These are phyloP conservation scores for Haematococcus lacustris DNA, from an alignment of 139 green algal genomes.

Conservation along the genomic window DNA sequence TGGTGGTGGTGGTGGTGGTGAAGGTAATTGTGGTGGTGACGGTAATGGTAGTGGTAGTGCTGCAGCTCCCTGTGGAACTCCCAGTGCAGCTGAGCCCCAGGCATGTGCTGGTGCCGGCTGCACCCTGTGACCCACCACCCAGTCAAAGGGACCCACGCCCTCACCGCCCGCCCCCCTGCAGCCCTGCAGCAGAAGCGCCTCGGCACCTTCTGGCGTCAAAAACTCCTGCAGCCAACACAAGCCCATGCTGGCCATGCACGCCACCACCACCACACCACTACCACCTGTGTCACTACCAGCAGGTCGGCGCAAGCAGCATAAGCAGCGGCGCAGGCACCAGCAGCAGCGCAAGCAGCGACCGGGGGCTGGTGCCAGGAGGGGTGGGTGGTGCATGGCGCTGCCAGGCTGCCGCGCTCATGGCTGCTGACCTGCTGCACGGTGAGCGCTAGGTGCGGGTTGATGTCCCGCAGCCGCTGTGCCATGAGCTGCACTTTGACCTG, in stretches of 20 bases:
- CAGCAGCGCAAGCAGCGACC: background rate
- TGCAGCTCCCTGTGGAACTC: too few relatives aligned
- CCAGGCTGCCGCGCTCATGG: too few relatives aligned
- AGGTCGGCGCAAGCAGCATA: background rate
- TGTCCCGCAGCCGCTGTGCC: constrained; percentile 1
- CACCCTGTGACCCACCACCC: too few relatives aligned
- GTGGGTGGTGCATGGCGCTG: too few relatives aligned
- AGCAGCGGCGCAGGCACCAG: background rate
- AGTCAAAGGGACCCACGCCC: background rate
- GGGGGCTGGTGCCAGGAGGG: background rate
- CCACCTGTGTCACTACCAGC: background rate
- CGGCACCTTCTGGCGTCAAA: background rate
- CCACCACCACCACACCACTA: too few relatives aligned
- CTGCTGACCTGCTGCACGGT: background rate
- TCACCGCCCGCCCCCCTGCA: background rate
- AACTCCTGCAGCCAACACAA: constrained; percentile 7
- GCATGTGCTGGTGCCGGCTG: too few relatives aligned
- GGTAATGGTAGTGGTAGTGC: too few relatives aligned
- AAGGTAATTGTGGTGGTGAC: too few relatives aligned
- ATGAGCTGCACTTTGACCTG: constrained; percentile 17
- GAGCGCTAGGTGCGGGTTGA: background rate
- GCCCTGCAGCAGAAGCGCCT: background rate
- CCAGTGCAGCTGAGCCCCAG: too few relatives aligned
- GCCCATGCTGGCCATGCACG: too few relatives aligned
- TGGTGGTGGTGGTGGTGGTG: too few relatives aligned